Evolutionary conservation across 805 yeast species (phyloP).

Genomic region (Ascoidea asiatica): DNA sequence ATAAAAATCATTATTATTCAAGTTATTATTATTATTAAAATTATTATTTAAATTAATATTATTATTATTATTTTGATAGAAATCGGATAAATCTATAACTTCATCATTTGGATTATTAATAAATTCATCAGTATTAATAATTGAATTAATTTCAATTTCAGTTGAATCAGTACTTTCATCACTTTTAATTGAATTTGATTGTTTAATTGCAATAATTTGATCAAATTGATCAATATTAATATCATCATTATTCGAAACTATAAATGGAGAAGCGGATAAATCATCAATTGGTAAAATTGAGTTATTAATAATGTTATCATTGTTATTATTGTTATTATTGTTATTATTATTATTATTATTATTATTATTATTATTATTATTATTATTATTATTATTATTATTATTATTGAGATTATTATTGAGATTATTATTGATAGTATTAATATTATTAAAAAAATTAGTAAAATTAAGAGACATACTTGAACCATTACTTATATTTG

Average conservation of each 20-base stretch:
- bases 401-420: slow-evolving; percentile 8
- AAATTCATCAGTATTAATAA: too few relatives aligned
- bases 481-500: neutral
- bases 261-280: neutral
- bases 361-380: neutral
- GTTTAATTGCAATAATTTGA: neutral
- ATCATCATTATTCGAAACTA: too few relatives aligned
- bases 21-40: neutral
- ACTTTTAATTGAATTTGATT: neutral
- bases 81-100: neutral
- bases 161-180: too few relatives aligned
- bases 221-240: neutral
- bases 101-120: neutral
- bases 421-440: slow-evolving; percentile 4
- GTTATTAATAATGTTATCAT: neutral
- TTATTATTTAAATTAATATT: neutral
- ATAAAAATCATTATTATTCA: neutral
- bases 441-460: neutral
- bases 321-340: neutral
- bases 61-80: neutral
- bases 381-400: neutral
- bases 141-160: neutral
- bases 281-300: neutral
- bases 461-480: slow-evolving; percentile 1
- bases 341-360: neutral